Base-by-base conservation (phyloP, 352 stramenopile genomes). In the Thalassiosira mediterranea region DNA sequence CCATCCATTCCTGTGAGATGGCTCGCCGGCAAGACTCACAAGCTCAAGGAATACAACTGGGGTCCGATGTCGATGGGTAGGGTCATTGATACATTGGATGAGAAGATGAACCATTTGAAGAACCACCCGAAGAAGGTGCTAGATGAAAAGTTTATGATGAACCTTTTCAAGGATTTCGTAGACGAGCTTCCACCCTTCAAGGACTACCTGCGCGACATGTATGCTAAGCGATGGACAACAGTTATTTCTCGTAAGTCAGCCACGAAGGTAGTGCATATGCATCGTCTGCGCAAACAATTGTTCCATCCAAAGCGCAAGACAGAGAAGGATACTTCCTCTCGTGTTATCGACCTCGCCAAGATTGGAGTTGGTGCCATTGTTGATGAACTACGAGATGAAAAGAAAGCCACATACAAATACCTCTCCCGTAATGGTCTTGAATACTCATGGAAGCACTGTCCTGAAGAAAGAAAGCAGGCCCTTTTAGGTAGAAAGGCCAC, bases 71-170 rank as follows among this genome's bases (percentile, higher is more conserved):
- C 11, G 4, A 62, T 49, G 28, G 38, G 28, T 10, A 23, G 4
- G 38, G 57, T 31, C 4, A 65, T 65, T 7, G 37, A 52, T 49
- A 65, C 26, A 23, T 44, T 72, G 21, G 7, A 64, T n/a, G 34
- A 63, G 3, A 64, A 63, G 21, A 31, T 72, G 49, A 72, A 46
- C 0, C 0, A 46, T 19, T 32, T 72, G 10, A 4, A 56, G 3
- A 32, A 53, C 1, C 5, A 15, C 13, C 62, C 62, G 17, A 37
- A 13, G 10, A 17, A 44, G 8, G 48, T 69, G 29, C 17, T 69
- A 2, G 66, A 76, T 63, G 42, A 66, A 1, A 3, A n/a, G 0
- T 76, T 70, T 37, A 63, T 58, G 49, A 58, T 58, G 54, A 54
- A 28, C 5, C 23, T 37, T 52, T 54, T 64, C 15, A 64, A 51